A percentile compares a stretch with the other conserved stretches of the same genome.
These are phyloP conservation scores for Fusarium sp. DNA, from an alignment of 2,329 filamentous ascomycete genomes.

Conservation along the genomic window DNA sequence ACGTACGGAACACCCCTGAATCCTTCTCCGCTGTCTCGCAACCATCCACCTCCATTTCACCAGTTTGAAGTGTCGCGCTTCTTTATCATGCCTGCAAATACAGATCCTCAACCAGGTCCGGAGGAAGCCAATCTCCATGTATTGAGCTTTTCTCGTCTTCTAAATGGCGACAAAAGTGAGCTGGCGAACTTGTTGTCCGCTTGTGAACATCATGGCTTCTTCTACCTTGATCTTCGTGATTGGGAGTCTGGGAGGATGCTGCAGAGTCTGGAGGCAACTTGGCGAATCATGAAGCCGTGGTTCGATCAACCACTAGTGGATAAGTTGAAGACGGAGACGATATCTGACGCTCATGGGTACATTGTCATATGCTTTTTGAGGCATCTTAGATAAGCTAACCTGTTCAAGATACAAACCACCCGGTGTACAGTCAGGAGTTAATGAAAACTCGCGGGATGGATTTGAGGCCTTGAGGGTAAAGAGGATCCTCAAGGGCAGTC, in stretches of 20 bases:
- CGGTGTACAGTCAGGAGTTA: background rate
- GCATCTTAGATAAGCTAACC: too few relatives aligned
- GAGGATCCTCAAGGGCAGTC: too few relatives aligned
- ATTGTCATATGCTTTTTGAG: too few relatives aligned
- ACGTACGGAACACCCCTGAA: too few relatives aligned
- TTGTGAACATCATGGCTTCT: slow-evolving; percentile 14
- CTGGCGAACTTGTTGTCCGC: background rate
- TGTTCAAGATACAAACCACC: background rate
- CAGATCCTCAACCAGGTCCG: too few relatives aligned
- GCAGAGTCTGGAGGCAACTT: background rate
- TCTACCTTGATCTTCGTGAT: slow-evolving; percentile 15
- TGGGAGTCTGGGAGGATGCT: slow-evolving; percentile 12
- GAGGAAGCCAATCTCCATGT: too few relatives aligned
- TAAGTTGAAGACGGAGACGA: background rate
- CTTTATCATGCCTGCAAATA: too few relatives aligned
- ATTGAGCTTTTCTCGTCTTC: background rate
- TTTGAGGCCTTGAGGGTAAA: slow-evolving; percentile 1
- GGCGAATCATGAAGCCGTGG: slow-evolving; percentile 5
- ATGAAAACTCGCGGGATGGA: background rate
- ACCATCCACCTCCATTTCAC: too few relatives aligned
- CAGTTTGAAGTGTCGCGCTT: too few relatives aligned
- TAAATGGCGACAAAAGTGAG: background rate
- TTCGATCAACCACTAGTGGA: slow-evolving; percentile 7
- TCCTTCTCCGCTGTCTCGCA: too few relatives aligned
- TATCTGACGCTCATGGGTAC: background rate